Percentiles rank a stretch among this genome's conserved stretches.
Evolutionary conservation across 1,139 yeast species (phyloP).

Genomic region (Lodderomyces theae): DNA sequence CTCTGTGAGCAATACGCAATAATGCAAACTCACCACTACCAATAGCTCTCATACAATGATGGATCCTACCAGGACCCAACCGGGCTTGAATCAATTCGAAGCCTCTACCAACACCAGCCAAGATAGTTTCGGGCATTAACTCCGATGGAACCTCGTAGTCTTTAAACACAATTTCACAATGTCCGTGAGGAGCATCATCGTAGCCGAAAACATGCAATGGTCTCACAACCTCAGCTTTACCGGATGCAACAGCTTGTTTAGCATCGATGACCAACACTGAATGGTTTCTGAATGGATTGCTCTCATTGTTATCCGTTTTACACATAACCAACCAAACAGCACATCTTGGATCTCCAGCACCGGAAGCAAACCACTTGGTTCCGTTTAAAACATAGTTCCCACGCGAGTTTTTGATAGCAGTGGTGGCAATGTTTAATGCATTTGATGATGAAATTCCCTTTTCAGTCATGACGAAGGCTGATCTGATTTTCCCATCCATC

Average conservation of each 20-base stretch:
- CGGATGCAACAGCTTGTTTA: constrained; percentile 49
- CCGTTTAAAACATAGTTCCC: constrained; percentile 61
- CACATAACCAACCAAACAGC: constrained; percentile 68
- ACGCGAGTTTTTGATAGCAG: constrained; percentile 41
- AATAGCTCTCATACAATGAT: constrained; percentile 70
- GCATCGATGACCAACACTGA: constrained; percentile 60
- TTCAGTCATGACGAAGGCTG: constrained; percentile 74
- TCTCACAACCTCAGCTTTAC: constrained; percentile 49
- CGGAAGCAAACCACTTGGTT: constrained; percentile 74
- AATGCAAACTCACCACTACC: constrained; percentile 68
- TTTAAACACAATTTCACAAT: constrained; percentile 58
- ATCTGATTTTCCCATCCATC: constrained; percentile 57
- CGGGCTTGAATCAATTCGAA: constrained; percentile 69
- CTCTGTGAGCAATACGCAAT: constrained; percentile 51
- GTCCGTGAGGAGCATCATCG: constrained; percentile 78
- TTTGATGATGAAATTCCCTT: constrained; percentile 65
- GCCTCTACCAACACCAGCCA: constrained; percentile 58
- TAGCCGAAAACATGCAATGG: constrained; percentile 61
- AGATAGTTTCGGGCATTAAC: constrained; percentile 36
- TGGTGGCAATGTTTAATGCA: constrained; percentile 59
- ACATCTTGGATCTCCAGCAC: constrained; percentile 72
- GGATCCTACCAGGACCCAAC: constrained; percentile 71
- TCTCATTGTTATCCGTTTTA: constrained; percentile 43
- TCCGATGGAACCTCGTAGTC: constrained; percentile 48
- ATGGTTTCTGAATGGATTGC: constrained; percentile 50